Evolutionary conservation across 1,284 basidiomycete species (phyloP), one percentile per base, ranked within the genome.

Genomic region (Gymnopus androsaceus): DNA sequence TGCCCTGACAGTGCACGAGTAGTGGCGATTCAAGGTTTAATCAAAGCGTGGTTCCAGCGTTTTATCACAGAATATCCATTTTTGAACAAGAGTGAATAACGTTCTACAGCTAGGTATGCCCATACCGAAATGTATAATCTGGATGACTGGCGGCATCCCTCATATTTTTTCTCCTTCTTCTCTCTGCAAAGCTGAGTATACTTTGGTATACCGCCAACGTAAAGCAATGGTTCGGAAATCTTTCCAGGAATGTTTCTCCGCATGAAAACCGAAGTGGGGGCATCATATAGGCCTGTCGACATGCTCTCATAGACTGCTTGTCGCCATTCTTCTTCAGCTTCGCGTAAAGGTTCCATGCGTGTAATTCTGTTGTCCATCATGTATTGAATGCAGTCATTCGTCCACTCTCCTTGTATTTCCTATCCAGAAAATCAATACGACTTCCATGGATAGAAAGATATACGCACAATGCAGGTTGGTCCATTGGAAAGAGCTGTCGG

Each of bases 371-470:
- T 48, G 25, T 51, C 42, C n/a, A 46, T 36, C 57, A 58, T 51
- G 48, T 55, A 12, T n/a, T 55, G 40, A 14, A 58, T 55, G 27
- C 57, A 58, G 7, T 28, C 28, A 28, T 46, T 50, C 28, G 55
- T 58, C 57, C 57, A 58, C 37, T 58, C 52, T 1, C 53, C 48
- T 41, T 58, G 57, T 12, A 51, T 17, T 31, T 58, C 57, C 57
- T 58, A n/a, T n/a, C n/a, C n/a, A n/a, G n/a, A n/a, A n/a, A n/a
- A n/a, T n/a, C n/a, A n/a, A n/a, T n/a, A n/a, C n/a, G n/a, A n/a
- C n/a, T n/a, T n/a, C 9, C 5, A 17, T 0, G 4, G 14, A 27
- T 4, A 30, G n/a, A 21, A 33, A 12, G 9, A 28, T 34, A 25
- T 27, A 44, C 17, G 28, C 23, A 57, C 55, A 38, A 57, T 57